phyloP scores from a whole-genome alignment of 805 yeast species.

The Candida hungchunana region DNA sequence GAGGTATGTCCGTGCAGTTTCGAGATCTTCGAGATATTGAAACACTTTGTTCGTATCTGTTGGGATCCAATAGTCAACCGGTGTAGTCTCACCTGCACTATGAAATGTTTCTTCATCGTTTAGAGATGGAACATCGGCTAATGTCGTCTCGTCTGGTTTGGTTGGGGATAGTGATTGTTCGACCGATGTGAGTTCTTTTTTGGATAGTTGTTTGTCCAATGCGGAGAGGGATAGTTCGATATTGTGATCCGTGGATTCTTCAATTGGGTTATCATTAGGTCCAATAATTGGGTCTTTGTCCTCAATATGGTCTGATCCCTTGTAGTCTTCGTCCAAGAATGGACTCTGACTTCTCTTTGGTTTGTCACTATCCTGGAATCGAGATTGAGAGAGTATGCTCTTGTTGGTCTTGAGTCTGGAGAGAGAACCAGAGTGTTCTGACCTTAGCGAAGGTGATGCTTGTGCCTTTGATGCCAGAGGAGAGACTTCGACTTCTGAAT shows the following conservation, averaged over 20 bases:
- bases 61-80: constrained; percentile 24
- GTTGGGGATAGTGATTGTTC: too few relatives aligned
- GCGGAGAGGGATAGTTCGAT: constrained; percentile 8
- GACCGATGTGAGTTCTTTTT: too few relatives aligned
- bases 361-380: constrained; percentile 20
- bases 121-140: too few relatives aligned
- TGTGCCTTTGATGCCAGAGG: constrained; percentile 13
- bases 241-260: constrained; percentile 28
- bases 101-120: constrained; percentile 9
- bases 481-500: constrained; percentile 11
- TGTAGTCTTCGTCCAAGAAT: constrained; percentile 21
- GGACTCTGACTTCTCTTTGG: constrained; percentile 24
- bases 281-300: constrained; percentile 4
- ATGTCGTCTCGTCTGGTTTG: too few relatives aligned
- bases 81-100: constrained; percentile 10
- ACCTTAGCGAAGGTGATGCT: constrained; percentile 7
- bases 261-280: constrained; percentile 25
- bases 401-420: constrained; percentile 9
- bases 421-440: constrained; percentile 8
- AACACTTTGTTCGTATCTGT: constrained; percentile 28
- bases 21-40: constrained; percentile 27
- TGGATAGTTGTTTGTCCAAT: constrained; percentile 1
- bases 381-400: constrained; percentile 17
- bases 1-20: constrained; percentile 28
- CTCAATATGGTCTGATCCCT: constrained; percentile 18